Evolutionary conservation across 176 grass and related monocot species (phyloP).

Genomic region (Coix lacrymajobi): DNA sequence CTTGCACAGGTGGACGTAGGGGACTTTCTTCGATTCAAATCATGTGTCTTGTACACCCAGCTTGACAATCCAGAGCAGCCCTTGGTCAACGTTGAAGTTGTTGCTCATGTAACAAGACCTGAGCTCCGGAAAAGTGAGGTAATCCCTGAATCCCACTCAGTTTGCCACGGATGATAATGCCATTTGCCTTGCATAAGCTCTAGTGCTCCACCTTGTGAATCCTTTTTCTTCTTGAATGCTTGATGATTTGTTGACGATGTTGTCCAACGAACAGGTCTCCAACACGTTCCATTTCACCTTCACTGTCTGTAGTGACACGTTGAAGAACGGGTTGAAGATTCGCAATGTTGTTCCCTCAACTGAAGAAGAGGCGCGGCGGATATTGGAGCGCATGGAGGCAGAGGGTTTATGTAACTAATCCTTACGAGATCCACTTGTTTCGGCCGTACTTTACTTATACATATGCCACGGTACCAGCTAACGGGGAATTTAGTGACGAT

Average conservation of each 20-base stretch:
- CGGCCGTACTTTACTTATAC: neutral
- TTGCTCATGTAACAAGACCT: conserved; percentile 94
- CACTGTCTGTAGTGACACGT: conserved; percentile 51
- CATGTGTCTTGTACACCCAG: conserved; percentile 89
- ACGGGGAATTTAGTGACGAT: neutral
- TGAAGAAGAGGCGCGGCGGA: conserved; percentile 78
- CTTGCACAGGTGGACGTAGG: conserved; percentile 82
- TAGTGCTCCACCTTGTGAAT: neutral
- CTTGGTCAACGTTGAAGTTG: conserved; percentile 83
- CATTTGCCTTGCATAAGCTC: neutral
- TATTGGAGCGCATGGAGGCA: conserved; percentile 75
- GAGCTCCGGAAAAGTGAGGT: conserved; percentile 93
- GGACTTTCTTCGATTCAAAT: conserved; percentile 96
- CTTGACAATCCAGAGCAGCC: conserved; percentile 72
- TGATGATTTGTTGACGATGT: conserved; percentile 1
- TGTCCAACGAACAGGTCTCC: conserved; percentile 50
- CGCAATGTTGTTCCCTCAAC: conserved; percentile 88
- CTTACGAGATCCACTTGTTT: neutral
- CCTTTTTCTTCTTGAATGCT: neutral
- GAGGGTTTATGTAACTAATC: conserved; percentile 45
- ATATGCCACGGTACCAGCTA: neutral
- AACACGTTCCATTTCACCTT: conserved; percentile 98
- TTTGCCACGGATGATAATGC: neutral
- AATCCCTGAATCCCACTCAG: neutral
- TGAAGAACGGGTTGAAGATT: conserved; percentile 71